Evolutionary conservation across 2,329 filamentous ascomycete species (phyloP).

Genomic region (Aspergillus viridinutans): DNA sequence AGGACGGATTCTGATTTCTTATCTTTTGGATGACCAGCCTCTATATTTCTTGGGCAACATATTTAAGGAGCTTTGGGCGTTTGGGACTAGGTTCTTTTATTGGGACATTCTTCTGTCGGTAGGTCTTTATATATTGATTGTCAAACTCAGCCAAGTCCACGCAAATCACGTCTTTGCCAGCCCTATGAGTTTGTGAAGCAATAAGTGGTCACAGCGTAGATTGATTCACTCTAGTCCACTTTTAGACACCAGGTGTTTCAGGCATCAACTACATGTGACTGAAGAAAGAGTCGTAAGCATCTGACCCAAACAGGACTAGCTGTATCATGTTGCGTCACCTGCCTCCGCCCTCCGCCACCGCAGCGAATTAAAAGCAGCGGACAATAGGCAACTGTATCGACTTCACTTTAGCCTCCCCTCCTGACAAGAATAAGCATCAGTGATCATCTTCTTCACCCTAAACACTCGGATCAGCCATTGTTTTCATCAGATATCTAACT

Average conservation of each 20-base stretch:
- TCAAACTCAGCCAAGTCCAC: neutral
- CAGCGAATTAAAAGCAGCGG: neutral
- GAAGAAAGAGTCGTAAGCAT: neutral
- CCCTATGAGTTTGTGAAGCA: no score
- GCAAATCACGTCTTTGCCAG: no score
- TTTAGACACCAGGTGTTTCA: neutral
- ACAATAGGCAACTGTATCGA: neutral
- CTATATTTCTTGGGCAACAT: neutral
- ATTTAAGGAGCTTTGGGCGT: neutral
- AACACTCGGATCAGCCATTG: neutral
- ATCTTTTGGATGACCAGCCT: neutral
- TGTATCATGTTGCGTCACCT: neutral
- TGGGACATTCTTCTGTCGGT: neutral
- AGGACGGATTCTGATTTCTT: neutral
- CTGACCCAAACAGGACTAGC: neutral
- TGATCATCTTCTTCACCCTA: neutral
- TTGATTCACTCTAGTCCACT: neutral
- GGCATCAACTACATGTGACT: neutral
- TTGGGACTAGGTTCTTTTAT: neutral
- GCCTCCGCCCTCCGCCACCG: neutral
- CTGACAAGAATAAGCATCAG: neutral
- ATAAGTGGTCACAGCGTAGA: no score
- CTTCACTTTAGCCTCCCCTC: neutral
- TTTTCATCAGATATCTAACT: neutral
- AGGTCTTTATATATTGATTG: neutral